Base-by-base conservation (phyloP, 2,329 filamentous ascomycete genomes). In the Cercospora zeina region DNA sequence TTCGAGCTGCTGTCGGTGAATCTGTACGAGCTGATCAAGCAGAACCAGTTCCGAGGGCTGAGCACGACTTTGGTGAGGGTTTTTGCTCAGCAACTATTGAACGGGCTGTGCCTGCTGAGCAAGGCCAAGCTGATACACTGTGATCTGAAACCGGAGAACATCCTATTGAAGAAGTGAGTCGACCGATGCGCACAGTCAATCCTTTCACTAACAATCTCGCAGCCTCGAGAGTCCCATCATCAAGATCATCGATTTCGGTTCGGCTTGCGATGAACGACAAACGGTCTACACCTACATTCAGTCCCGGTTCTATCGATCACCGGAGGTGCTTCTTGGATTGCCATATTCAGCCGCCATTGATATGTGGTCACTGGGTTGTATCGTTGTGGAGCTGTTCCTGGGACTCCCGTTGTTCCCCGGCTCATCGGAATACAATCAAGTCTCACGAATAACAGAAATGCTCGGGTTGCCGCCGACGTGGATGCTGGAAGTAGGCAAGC, bases 241-340 rank as follows among this genome's bases (percentile, higher is more conserved):
- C 83, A 99, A 99, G 77, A 97, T 99, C 72, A 99, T 99, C 75
- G 95, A 99, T 82, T 99, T 99, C 74, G 95, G 95, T 47, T 99
- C 95, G 37, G 95, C 95, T 13, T 99, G 95, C 76, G 95, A 99
- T 76, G 95, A 99, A 78, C 88, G 95, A 55, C 95, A 99, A 76
- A 99, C 95, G 0, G 95, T 99, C 30, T 99, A 99, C 77, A 99
- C 95, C 5, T 99, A 99, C 76, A 99, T 99, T 64, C 95, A 99
- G 76, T 99, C 95, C 9, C 85, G 95, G 70, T 99, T 99, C 78
- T 99, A 99, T 78, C 88, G 95, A 67, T 99, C 95, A 0, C 95
- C 95, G 1, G 95, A 99, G 76, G 95, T 99, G 11, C 78, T 99
- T 37, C 81, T 99, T n/a, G 95, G 95, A 3, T 80, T 99, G 53